These are phyloP conservation scores for Hypsizygus marmoreus DNA, from an alignment of 768 basidiomycete species.

Conservation along the genomic window DNA sequence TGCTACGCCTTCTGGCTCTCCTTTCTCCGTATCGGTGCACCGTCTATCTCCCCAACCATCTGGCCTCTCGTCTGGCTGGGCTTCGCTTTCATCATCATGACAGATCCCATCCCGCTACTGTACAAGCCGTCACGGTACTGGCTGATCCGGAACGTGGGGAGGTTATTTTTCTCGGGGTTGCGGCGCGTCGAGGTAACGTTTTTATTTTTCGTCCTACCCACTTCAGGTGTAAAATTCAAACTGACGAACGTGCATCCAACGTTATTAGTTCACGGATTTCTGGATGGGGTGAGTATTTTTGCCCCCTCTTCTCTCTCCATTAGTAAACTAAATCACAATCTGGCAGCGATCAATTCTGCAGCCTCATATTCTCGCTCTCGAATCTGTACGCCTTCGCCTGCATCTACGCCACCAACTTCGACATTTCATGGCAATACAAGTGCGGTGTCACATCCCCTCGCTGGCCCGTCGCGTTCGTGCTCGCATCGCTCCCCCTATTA, in stretches of 20 bases:
- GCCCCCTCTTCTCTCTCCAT: not conserved
- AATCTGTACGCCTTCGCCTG: conserved; percentile 78
- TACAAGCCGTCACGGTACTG: conserved; percentile 75
- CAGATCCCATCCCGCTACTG: conserved; percentile 77
- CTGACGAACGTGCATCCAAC: too few species aligned
- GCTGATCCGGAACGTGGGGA: conserved; percentile 65
- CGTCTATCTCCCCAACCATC: conserved; percentile 59
- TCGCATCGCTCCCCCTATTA: conserved; percentile 68
- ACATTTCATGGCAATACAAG: conserved; percentile 45
- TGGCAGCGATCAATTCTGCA: conserved; percentile 78
- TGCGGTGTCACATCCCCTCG: conserved; percentile 45
- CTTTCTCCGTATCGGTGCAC: conserved; percentile 60
- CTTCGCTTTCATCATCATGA: conserved; percentile 54
- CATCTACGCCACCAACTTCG: conserved; percentile 61
- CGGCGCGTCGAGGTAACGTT: conserved; percentile 71
- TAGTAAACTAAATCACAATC: not conserved
- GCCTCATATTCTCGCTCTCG: conserved; percentile 72
- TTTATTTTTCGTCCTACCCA: not conserved
- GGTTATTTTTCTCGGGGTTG: conserved; percentile 68
- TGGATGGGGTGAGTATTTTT: conserved; percentile 74
- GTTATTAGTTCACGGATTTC: conserved; percentile 75
- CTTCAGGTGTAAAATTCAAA: conserved; percentile 10
- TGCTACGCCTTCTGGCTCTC: conserved; percentile 86
- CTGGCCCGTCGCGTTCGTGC: conserved; percentile 65
- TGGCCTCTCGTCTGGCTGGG: conserved; percentile 87